These are phyloP conservation scores for Chalciporus sp. DNA, from an alignment of 1,284 basidiomycete genomes.

Conservation along the genomic window DNA sequence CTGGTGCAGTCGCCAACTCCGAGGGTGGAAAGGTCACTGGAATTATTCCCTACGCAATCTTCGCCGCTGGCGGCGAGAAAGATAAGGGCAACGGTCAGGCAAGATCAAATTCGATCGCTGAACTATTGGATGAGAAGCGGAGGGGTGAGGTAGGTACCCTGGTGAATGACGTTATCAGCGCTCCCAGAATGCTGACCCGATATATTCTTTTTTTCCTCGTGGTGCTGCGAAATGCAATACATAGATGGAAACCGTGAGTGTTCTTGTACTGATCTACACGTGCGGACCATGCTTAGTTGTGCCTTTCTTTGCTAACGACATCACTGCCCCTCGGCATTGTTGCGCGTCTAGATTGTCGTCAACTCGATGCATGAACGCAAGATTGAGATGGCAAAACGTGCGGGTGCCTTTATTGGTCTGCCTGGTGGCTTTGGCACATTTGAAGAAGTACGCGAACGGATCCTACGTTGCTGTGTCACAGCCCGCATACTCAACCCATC, in stretches of 20 bases:
- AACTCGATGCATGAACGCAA: constrained; percentile 93
- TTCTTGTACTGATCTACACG: constrained; percentile 8
- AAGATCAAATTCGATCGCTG: constrained; percentile 28
- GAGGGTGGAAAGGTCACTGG: constrained; percentile 80
- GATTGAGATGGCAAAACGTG: constrained; percentile 81
- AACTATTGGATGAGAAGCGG: constrained; percentile 42
- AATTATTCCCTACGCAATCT: constrained; percentile 79
- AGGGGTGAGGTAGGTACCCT: constrained; percentile 44
- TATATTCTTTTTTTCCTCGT: not conserved
- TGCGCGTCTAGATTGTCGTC: constrained; percentile 60
- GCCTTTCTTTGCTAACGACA: not conserved
- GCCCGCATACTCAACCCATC: constrained; percentile 3
- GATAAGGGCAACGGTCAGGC: constrained; percentile 44
- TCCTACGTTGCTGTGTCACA: not conserved
- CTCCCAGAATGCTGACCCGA: constrained; percentile 11
- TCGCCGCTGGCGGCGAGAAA: constrained; percentile 62
- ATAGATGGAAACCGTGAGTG: constrained; percentile 55
- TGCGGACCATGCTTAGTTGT: constrained; percentile 3
- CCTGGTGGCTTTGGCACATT: constrained; percentile 93
- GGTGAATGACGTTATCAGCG: not conserved
- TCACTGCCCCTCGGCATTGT: constrained; percentile 6
- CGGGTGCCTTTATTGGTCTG: constrained; percentile 80
- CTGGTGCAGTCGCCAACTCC: constrained; percentile 61
- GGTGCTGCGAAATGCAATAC: not conserved
- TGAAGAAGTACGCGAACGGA: constrained; percentile 68